phyloP scores from a whole-genome alignment of 2,329 filamentous ascomycete genomes.

The Talaromyces funiculosus region DNA sequence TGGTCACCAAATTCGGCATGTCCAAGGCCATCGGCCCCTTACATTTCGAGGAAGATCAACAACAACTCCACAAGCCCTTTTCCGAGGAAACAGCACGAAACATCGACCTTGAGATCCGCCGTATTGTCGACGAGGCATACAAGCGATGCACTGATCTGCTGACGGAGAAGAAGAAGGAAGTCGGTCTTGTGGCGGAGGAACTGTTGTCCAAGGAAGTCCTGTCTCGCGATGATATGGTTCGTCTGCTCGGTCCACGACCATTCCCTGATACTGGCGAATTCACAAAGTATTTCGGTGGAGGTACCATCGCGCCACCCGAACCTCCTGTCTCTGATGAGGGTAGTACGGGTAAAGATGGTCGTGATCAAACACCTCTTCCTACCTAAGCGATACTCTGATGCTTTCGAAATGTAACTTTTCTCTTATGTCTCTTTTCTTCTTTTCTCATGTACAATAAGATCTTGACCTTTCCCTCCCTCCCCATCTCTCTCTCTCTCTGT shows the following conservation, averaged over 20 bases:
- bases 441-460: slow-evolving; percentile 4
- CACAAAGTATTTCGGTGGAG: slow-evolving; percentile 75
- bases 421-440: neutral
- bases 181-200: slow-evolving; percentile 89
- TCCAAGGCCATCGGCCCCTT: slow-evolving; percentile 87
- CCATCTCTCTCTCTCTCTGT: neutral
- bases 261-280: slow-evolving; percentile 86
- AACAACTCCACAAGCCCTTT: slow-evolving; percentile 88
- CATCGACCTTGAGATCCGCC: slow-evolving; percentile 85
- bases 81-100: slow-evolving; percentile 87
- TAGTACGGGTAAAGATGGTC: slow-evolving; percentile 40
- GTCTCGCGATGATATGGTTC: slow-evolving; percentile 83
- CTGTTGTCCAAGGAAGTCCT: slow-evolving; percentile 87
- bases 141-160: slow-evolving; percentile 81
- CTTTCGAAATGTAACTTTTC: neutral
- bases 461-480: neutral
- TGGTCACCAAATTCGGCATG: slow-evolving; percentile 99
- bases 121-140: slow-evolving; percentile 90
- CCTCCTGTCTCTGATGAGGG: slow-evolving; percentile 32
- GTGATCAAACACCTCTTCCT: slow-evolving; percentile 29
- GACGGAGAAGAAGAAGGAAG: slow-evolving; percentile 76
- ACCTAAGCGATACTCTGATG: neutral
- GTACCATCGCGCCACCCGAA: slow-evolving; percentile 51
- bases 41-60: slow-evolving; percentile 78
- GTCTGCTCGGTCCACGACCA: slow-evolving; percentile 75